Conservation (phyloP, 179 eudicot genomes). For the Actinidia chinensis region DNA sequence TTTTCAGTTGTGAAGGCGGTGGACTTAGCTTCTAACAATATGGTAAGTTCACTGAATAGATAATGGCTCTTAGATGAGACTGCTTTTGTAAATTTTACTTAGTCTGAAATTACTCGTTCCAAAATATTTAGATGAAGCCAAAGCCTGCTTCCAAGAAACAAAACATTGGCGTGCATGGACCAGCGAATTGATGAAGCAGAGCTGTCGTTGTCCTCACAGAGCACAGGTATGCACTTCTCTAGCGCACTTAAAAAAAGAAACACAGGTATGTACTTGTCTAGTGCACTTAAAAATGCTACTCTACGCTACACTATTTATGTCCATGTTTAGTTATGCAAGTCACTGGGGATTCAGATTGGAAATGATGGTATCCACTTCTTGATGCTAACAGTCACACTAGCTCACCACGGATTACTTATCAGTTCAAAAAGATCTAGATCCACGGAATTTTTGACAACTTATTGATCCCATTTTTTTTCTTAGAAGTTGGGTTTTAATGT, state of each 20-base stretch:
- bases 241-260: no score
- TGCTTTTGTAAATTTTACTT: not conserved
- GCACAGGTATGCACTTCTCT: constrained; percentile 45
- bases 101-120: constrained; percentile 8
- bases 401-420: not conserved
- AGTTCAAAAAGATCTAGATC: not conserved
- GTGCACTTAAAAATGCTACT: not conserved
- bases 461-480: no score
- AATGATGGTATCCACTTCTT: not conserved
- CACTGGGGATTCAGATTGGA: not conserved
- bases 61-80: not conserved
- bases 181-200: constrained; percentile 36
- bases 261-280: no score
- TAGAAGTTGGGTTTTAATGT: no score
- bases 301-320: not conserved
- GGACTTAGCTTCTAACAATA: constrained; percentile 39
- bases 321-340: not conserved
- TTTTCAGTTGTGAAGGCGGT: constrained; percentile 56
- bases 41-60: constrained; percentile 40
- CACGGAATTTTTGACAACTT: not conserved
- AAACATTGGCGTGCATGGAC: constrained; percentile 34
- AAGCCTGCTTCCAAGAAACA: constrained; percentile 45
- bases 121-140: constrained; percentile 44
- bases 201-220: constrained; percentile 37
- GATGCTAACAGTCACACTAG: not conserved